Conservation (phyloP, 1,139 yeast genomes). For the Hemisphaericaspora subhashii region DNA sequence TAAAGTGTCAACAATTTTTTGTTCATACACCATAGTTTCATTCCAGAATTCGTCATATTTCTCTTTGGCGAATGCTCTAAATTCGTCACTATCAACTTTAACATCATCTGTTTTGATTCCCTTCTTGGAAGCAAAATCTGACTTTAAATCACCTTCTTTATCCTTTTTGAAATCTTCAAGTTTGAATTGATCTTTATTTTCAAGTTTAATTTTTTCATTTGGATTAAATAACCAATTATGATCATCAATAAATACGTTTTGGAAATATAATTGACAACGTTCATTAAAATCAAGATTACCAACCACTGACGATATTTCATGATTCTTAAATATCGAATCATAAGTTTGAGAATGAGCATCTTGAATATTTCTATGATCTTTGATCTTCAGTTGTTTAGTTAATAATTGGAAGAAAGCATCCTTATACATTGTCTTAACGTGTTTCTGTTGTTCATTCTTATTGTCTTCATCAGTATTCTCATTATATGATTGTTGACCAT, state of each 20-base stretch:
- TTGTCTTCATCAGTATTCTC: background rate
- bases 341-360: slow-evolving; percentile 13
- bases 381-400: slow-evolving; percentile 5
- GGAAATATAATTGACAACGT: slow-evolving; percentile 31
- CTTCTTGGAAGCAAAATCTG: slow-evolving; percentile 9
- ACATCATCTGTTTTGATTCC: slow-evolving; percentile 9
- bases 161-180: slow-evolving; percentile 8
- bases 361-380: slow-evolving; percentile 11
- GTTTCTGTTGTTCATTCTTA: background rate
- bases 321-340: slow-evolving; percentile 16
- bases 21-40: slow-evolving; percentile 20
- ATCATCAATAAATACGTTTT: slow-evolving; percentile 21
- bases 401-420: slow-evolving; percentile 3
- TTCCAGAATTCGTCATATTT: slow-evolving; percentile 15
- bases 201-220: slow-evolving; percentile 20
- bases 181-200: slow-evolving; percentile 15
- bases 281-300: slow-evolving; percentile 18
- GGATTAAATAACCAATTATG: slow-evolving; percentile 29
- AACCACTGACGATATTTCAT: slow-evolving; percentile 17
- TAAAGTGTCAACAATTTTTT: slow-evolving; percentile 37
- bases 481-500: background rate
- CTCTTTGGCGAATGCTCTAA: slow-evolving; percentile 20
- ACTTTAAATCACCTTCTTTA: slow-evolving; percentile 7
- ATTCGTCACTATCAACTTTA: slow-evolving; percentile 8
- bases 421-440: background rate